Evolutionary conservation across 495 filamentous ascomycete species (phyloP).

Genomic region (Daldinia decipiens): DNA sequence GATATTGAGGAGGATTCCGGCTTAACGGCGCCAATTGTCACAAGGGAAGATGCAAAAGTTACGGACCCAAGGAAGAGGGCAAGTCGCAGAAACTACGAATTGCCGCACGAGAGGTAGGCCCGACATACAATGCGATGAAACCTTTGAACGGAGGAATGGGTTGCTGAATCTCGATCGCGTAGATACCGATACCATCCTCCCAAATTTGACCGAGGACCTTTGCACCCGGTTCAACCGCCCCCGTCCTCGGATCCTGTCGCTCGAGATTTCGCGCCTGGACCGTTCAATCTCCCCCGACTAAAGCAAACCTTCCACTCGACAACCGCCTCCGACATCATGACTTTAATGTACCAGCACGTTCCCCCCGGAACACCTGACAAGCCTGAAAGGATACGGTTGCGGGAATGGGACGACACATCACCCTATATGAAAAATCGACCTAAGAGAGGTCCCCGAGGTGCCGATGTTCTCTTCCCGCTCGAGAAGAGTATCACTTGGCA

Average conservation of each 20-base stretch:
- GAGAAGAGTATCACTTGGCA: conserved; percentile 82
- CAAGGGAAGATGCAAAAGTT: conserved; percentile 47
- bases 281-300: conserved; percentile 87
- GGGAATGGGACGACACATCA: conserved; percentile 87
- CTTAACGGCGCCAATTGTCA: conserved; percentile 47
- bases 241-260: conserved; percentile 85
- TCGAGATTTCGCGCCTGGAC: conserved; percentile 89
- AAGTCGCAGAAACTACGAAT: conserved; percentile 51
- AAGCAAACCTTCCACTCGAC: conserved; percentile 90
- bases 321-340: conserved; percentile 88
- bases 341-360: conserved; percentile 83
- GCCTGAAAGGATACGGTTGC: conserved; percentile 73
- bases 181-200: conserved; percentile 95
- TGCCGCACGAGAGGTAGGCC: conserved; percentile 54
- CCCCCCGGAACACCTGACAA: conserved; percentile 75
- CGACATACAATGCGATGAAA: background rate
- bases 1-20: conserved; percentile 56
- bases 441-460: conserved; percentile 81
- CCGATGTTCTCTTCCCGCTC: conserved; percentile 69
- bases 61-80: conserved; percentile 57
- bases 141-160: conserved; percentile 4
- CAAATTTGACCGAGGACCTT: conserved; percentile 90
- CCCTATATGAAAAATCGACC: conserved; percentile 94
- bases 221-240: conserved; percentile 90
- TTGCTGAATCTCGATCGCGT: conserved; percentile 32